These are phyloP conservation scores for Aspergillus awamori DNA, from an alignment of 2,329 filamentous ascomycete genomes.

Conservation along the genomic window DNA sequence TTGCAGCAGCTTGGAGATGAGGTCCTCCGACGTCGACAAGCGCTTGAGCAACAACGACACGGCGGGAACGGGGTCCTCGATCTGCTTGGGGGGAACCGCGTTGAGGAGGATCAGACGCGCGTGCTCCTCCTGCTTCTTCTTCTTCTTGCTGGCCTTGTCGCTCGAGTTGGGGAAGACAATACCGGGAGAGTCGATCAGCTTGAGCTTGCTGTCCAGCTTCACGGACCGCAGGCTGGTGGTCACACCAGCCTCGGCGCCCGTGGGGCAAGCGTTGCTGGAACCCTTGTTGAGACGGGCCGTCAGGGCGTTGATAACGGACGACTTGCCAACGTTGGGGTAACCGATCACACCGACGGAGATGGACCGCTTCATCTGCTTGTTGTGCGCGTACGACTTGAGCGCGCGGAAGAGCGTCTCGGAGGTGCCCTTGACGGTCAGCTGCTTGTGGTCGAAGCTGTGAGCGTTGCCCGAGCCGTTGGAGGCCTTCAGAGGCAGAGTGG, in stretches of 20 bases:
- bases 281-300: constrained; percentile 72
- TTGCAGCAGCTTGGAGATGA: constrained; percentile 76
- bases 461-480: constrained; percentile 81
- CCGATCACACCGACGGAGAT: constrained; percentile 92
- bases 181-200: constrained; percentile 88
- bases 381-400: constrained; percentile 83
- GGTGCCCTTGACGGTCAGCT: constrained; percentile 83
- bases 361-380: constrained; percentile 82
- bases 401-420: constrained; percentile 83
- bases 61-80: constrained; percentile 87
- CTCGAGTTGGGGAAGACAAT: constrained; percentile 80
- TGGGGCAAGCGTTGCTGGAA: constrained; percentile 71
- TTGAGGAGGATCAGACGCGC: constrained; percentile 86
- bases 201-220: constrained; percentile 93
- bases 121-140: constrained; percentile 68
- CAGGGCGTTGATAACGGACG: constrained; percentile 92
- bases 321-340: constrained; percentile 95
- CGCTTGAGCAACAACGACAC: constrained; percentile 82
- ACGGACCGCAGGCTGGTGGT: constrained; percentile 86
- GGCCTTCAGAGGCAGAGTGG: constrained; percentile 84
- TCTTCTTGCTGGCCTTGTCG: constrained; percentile 49
- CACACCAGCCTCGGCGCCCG: constrained; percentile 88
- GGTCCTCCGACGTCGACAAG: constrained; percentile 70
- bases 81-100: constrained; percentile 89
- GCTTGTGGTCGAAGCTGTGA: constrained; percentile 88